Evolutionary conservation across 345 rosid genomes (phyloP).

Genomic region (Laguncularia racemosa): DNA sequence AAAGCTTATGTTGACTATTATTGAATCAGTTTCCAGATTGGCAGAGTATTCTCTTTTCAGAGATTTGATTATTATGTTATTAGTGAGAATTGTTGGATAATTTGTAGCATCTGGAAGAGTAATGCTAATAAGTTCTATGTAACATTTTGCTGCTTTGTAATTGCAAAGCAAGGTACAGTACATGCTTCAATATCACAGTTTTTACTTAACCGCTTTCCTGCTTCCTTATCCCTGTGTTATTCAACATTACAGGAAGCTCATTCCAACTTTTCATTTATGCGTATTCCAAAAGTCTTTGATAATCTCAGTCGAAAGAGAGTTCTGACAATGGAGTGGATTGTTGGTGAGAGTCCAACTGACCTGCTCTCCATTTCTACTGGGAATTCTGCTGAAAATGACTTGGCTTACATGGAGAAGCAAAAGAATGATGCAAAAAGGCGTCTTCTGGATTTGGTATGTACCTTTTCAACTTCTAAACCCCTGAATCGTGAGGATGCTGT

Average conservation of each 20-base stretch:
- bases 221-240: constrained; percentile 15
- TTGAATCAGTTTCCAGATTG: no score
- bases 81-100: neutral
- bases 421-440: constrained; percentile 52
- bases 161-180: no score
- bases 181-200: no score
- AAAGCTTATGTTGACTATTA: no score
- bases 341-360: constrained; percentile 79
- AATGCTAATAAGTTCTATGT: constrained; percentile 1
- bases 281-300: constrained; percentile 58
- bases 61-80: no score
- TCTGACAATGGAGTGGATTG: constrained; percentile 97
- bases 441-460: constrained; percentile 77
- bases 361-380: constrained; percentile 38
- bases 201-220: constrained; percentile 7
- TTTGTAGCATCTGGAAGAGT: neutral
- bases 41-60: no score
- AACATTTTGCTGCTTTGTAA: neutral
- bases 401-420: constrained; percentile 41
- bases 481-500: neutral
- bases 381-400: constrained; percentile 24
- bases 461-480: neutral
- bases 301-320: constrained; percentile 71
- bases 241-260: constrained; percentile 64
- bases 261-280: constrained; percentile 52